Percentiles rank a stretch among this genome's conserved stretches.
phyloP scores from a whole-genome alignment of 2,329 filamentous ascomycete genomes.

The Colletotrichum echinochloae region DNA sequence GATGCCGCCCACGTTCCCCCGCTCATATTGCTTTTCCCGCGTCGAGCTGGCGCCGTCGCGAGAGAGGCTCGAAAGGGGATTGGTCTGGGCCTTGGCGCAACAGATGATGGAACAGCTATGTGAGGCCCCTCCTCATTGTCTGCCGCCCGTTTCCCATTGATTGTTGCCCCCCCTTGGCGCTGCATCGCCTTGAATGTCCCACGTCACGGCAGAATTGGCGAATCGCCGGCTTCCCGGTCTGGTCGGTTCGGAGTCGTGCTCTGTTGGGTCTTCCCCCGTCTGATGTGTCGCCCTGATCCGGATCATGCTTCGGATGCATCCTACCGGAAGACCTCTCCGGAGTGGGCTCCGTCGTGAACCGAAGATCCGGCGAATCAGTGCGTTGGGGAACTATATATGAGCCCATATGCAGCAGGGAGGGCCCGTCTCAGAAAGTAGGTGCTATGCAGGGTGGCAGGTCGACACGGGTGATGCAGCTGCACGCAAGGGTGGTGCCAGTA shows the following conservation, averaged over 20 bases:
- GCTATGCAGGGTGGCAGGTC: background rate
- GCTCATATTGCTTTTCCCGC: conserved; percentile 6
- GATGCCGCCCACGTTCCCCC: conserved; percentile 20
- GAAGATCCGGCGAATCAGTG: conserved; percentile 18
- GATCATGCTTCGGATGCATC: background rate
- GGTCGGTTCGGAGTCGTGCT: background rate
- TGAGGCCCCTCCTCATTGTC: conserved; percentile 6
- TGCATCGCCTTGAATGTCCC: background rate
- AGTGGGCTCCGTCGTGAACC: conserved; percentile 2
- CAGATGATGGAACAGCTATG: conserved; percentile 6
- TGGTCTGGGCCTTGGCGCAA: conserved; percentile 21
- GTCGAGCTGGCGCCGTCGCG: conserved; percentile 9
- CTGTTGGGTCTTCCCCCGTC: background rate
- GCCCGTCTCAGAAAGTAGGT: background rate
- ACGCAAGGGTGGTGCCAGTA: conserved; percentile 3
- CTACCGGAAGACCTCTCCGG: background rate
- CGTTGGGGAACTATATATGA: conserved; percentile 24
- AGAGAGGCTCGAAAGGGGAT: conserved; percentile 2
- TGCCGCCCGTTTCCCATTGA: background rate
- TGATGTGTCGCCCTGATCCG: conserved; percentile 13
- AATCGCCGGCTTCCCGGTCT: conserved; percentile 2
- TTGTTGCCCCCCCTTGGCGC: background rate
- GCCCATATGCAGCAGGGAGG: conserved; percentile 21
- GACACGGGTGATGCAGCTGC: conserved; percentile 27
- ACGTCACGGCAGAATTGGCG: conserved; percentile 7